Evolutionary conservation across 2,329 filamentous ascomycete species (phyloP).

Genomic region (Neospermospora avenae): DNA sequence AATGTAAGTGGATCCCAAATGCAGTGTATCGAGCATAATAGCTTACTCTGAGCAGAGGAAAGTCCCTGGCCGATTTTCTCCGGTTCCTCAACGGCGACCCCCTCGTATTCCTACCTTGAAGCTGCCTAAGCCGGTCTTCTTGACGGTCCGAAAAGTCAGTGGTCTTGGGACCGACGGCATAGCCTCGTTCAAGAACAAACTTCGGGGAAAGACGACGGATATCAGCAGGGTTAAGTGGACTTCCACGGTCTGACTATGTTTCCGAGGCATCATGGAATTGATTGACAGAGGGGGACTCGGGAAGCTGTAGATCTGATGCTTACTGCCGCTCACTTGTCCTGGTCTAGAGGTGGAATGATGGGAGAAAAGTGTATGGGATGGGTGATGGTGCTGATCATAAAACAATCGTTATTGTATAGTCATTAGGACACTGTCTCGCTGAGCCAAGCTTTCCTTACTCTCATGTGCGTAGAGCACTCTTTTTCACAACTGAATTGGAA

Average conservation of each 20-base stretch:
- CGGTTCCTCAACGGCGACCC: constrained; percentile 8
- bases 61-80: constrained; percentile 2
- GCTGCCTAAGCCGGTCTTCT: constrained; percentile 23
- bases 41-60: neutral
- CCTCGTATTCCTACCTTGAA: constrained; percentile 21
- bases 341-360: neutral
- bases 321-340: neutral
- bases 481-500: too few species aligned
- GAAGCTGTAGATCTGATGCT: too few species aligned
- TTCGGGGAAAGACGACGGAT: constrained; percentile 5
- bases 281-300: neutral
- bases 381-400: neutral
- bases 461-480: neutral
- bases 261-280: neutral
- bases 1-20: neutral
- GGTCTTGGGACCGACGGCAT: constrained; percentile 15
- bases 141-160: constrained; percentile 19
- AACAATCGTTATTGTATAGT: neutral
- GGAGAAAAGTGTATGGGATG: neutral
- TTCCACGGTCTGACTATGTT: constrained; percentile 11
- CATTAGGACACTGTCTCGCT: neutral
- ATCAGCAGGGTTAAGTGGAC: constrained; percentile 9
- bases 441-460: neutral
- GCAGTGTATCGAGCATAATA: neutral
- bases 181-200: neutral